Base-by-base conservation (phyloP, 1,139 yeast genomes). In the Blastobotrys capitulatus region DNA sequence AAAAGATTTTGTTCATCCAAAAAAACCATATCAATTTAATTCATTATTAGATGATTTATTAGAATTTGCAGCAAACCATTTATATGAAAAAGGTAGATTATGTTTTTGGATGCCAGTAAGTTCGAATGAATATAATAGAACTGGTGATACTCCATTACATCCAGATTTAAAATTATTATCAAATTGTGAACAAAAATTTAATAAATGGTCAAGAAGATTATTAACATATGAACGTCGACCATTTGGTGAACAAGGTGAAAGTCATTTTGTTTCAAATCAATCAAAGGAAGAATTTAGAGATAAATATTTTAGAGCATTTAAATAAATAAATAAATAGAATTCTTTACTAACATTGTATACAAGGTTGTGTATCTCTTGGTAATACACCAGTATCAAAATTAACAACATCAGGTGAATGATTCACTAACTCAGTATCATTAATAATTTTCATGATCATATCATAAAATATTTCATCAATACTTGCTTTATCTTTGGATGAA, bases 61-160 rank as follows among this genome's bases (percentile, higher is more conserved):
- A 38, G 67, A 71, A 25, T 92, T 85, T 71, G 78, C 96, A 0
- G 80, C 92, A 1, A 72, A 74, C 9, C 77, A 92, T 59, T 72
- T 92, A 50, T 86, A 85, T 0, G 71, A 81, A 2, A 78, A 78
- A 10, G 96, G 97, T 0, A 71, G 97, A 54, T 72, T 92, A 36
- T 87, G 95, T 22, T 90, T 89, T 65, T 92, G 99, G 99, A 87
- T 92, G 95, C 99, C 99, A 0, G 86, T 95, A 0, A 95, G 97
- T 1, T 89, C 89, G 62, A 96, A 87, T 58, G 95, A 87, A 56
- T 82, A 80, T 57, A 82, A 82, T 52, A n/a, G 26, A 19, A 73
- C 71, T n/a, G 80, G 86, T 34, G 74, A 79, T 50, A 81, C 90
- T 38, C 97, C 97, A 1, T 81, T 82, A 58, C 96, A 92, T 66